Conservation (phyloP, 495 filamentous ascomycete genomes). For the Trichoderma asperelloides region DNA sequence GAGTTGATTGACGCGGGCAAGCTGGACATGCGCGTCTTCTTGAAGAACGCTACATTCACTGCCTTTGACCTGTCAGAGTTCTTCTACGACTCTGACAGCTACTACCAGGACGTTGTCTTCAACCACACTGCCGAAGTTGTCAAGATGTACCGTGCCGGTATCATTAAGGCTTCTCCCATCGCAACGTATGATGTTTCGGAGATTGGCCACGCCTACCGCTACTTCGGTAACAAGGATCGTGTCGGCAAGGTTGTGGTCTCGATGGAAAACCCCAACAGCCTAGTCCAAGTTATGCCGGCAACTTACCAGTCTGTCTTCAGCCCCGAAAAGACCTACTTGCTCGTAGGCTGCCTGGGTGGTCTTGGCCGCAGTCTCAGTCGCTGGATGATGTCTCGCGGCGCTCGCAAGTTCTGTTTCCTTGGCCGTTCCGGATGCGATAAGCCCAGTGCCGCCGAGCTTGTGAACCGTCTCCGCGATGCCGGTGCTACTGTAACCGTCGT, state of each 20-base stretch:
- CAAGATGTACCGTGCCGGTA: constrained; percentile 9
- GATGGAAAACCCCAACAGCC: constrained; percentile 20
- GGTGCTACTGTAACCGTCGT: constrained; percentile 25
- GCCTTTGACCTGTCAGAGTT: constrained; percentile 22
- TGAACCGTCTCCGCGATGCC: constrained; percentile 25
- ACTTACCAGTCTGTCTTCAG: constrained; percentile 17
- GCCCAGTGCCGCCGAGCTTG: constrained; percentile 22
- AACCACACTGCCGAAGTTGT: constrained; percentile 12
- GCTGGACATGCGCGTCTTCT: constrained; percentile 26
- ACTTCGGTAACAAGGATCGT: constrained; percentile 22
- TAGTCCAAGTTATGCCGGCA: constrained; percentile 13
- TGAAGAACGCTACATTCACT: constrained; percentile 19
- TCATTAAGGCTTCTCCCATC: constrained; percentile 11
- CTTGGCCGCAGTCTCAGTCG: constrained; percentile 43
- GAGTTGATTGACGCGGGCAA: constrained; percentile 22
- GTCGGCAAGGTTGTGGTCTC: constrained; percentile 43
- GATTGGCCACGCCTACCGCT: constrained; percentile 15
- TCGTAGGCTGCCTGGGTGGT: constrained; percentile 49
- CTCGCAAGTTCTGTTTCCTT: constrained; percentile 42
- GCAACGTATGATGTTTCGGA: constrained; percentile 10
- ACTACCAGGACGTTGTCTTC: constrained; percentile 5
- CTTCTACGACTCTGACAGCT: constrained; percentile 11
- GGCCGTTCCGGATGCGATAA: constrained; percentile 33
- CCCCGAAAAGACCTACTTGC: constrained; percentile 36
- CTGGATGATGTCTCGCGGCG: constrained; percentile 46